Evolutionary conservation across 2,329 filamentous ascomycete genomes (phyloP).

Genomic region (Cytospora schulzeri): DNA sequence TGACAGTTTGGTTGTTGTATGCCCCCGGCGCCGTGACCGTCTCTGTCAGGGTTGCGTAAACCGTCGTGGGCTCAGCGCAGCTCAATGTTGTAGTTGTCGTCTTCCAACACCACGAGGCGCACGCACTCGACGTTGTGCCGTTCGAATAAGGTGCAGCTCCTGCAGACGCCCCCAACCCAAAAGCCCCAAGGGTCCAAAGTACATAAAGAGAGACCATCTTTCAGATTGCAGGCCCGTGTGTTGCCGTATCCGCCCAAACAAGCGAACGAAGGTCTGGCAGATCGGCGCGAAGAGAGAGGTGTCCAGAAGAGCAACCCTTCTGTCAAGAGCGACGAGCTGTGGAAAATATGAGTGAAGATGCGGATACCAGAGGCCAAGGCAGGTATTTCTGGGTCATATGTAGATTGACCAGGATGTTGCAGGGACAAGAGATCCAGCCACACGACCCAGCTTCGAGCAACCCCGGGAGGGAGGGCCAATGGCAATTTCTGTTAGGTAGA

Average conservation of each 20-base stretch:
- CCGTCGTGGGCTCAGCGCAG: constrained; percentile 1
- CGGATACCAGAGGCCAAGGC: background rate
- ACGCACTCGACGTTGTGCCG: constrained; percentile 14
- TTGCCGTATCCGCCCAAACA: constrained; percentile 11
- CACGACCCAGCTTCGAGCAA: constrained; percentile 16
- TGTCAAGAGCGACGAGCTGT: constrained; percentile 18
- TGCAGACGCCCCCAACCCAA: constrained; percentile 20
- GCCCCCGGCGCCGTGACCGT: constrained; percentile 11
- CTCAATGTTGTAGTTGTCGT: constrained; percentile 11
- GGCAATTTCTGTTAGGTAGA: constrained; percentile 6
- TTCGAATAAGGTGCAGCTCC: constrained; percentile 14
- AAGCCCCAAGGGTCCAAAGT: constrained; percentile 16
- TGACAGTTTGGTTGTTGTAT: constrained; percentile 14
- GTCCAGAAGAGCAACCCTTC: constrained; percentile 20
- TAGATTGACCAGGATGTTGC: constrained; percentile 15
- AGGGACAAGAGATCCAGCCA: constrained; percentile 16
- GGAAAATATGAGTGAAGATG: constrained; percentile 13
- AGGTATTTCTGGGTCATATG: constrained; percentile 22
- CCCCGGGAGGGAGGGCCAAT: constrained; percentile 19
- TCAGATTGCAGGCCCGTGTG: constrained; percentile 5
- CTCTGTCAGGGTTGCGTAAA: constrained; percentile 1
- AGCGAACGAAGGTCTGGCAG: constrained; percentile 23
- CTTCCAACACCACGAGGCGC: constrained; percentile 24
- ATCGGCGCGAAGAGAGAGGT: constrained; percentile 19
- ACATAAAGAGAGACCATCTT: constrained; percentile 26